A percentile compares a stretch with the other conserved stretches of the same genome.
Conservation (phyloP, 495 filamentous ascomycete genomes). For the Xylaria intraflava region DNA sequence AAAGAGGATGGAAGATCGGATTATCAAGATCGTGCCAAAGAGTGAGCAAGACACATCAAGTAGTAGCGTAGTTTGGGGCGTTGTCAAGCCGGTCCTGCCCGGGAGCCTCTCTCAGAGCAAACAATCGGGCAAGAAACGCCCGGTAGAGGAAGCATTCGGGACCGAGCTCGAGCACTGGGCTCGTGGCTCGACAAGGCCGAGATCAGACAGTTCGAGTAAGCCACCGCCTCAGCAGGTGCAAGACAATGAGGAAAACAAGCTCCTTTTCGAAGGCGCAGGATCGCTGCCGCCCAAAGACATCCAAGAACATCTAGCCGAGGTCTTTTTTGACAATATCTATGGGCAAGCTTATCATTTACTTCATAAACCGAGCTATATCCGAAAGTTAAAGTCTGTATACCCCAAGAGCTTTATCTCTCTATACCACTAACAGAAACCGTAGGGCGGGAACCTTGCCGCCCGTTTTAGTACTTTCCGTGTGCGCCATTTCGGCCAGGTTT, state of each 20-base stretch:
- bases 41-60: constrained; percentile 55
- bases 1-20: constrained; percentile 94
- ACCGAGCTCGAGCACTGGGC: constrained; percentile 79
- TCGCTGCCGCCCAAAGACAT: constrained; percentile 80
- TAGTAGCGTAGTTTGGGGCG: constrained; percentile 35
- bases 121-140: constrained; percentile 65
- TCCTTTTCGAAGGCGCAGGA: constrained; percentile 74
- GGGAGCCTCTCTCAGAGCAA: constrained; percentile 47
- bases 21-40: constrained; percentile 92
- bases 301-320: constrained; percentile 88
- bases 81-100: constrained; percentile 74
- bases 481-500: constrained; percentile 87
- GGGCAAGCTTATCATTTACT: constrained; percentile 93
- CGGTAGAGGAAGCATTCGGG: constrained; percentile 83
- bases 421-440: constrained; percentile 19
- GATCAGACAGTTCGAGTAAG: constrained; percentile 41
- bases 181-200: constrained; percentile 44
- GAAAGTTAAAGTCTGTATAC: constrained; percentile 58
- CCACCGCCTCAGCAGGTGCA: constrained; percentile 53
- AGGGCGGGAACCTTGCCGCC: constrained; percentile 61
- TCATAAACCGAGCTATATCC: constrained; percentile 95
- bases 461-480: constrained; percentile 83
- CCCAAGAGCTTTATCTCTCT: background rate
- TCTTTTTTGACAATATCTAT: constrained; percentile 95
- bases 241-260: constrained; percentile 63